Evolutionary conservation across 164 flowering plant genomes (phyloP).

Genomic region (Nelumbo lutea): DNA sequence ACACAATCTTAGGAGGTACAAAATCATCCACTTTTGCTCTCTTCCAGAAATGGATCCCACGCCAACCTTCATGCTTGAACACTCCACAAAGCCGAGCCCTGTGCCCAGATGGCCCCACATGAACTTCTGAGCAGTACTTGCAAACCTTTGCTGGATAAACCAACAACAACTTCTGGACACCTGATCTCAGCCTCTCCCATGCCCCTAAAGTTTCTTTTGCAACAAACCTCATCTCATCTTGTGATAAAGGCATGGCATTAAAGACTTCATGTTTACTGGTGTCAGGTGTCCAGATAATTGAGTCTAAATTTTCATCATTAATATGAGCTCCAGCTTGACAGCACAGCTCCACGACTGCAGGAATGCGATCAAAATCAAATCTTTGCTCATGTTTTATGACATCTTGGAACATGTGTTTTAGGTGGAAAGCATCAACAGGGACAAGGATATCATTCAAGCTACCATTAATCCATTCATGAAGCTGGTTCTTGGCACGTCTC

Average conservation of each 20-base stretch:
- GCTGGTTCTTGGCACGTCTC: constrained; percentile 40
- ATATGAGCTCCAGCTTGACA: constrained; percentile 70
- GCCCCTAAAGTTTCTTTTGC: constrained; percentile 61
- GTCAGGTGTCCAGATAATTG: constrained; percentile 1
- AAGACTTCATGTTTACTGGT: neutral
- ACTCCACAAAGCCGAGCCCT: constrained; percentile 84
- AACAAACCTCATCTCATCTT: constrained; percentile 29
- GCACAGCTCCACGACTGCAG: constrained; percentile 85
- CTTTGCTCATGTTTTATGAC: constrained; percentile 67
- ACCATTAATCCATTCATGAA: constrained; percentile 68
- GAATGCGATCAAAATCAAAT: constrained; percentile 77
- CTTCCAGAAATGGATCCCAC: constrained; percentile 84
- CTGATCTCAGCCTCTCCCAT: constrained; percentile 71
- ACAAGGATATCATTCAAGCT: constrained; percentile 62
- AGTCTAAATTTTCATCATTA: constrained; percentile 17
- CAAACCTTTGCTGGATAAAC: constrained; percentile 84
- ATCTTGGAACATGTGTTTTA: constrained; percentile 52
- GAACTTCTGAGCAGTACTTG: constrained; percentile 80
- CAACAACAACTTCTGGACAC: constrained; percentile 60
- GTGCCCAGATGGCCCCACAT: constrained; percentile 86
- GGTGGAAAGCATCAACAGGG: constrained; percentile 74
- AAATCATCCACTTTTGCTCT: constrained; percentile 75
- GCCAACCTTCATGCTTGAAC: constrained; percentile 69
- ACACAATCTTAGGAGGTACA: constrained; percentile 71
- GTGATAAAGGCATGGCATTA: constrained; percentile 18